Evolutionary conservation across 805 yeast genomes (phyloP).

Genomic region (Blastobotrys attinorum): DNA sequence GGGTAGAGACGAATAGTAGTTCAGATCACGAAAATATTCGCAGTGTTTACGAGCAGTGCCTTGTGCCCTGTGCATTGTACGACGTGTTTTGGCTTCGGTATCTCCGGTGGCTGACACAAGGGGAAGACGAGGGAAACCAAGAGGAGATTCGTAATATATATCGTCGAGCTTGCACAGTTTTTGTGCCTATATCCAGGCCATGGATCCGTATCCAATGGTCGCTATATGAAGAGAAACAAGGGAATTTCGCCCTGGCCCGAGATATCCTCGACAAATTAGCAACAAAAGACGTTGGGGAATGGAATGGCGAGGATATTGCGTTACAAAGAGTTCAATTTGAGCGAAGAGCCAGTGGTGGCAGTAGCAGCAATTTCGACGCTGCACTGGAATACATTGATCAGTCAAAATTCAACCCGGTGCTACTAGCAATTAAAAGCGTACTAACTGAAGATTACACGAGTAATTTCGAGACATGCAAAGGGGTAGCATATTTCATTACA

Average conservation of each 20-base stretch:
- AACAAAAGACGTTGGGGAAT: no score
- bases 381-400: neutral
- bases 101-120: conserved; percentile 41
- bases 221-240: conserved; percentile 26
- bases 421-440: neutral
- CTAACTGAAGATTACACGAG: neutral
- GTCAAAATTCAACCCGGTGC: neutral
- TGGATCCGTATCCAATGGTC: conserved; percentile 27
- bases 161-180: conserved; percentile 39
- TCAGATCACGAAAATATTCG: conserved; percentile 16
- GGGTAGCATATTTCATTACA: neutral
- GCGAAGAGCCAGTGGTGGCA: conserved; percentile 7
- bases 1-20: conserved; percentile 33
- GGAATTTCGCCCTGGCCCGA: conserved; percentile 22
- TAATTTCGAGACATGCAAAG: neutral
- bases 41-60: conserved; percentile 60
- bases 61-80: conserved; percentile 46
- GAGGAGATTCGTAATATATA: conserved; percentile 38
- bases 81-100: conserved; percentile 67
- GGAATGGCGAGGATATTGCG: conserved; percentile 1
- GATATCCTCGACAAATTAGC: conserved; percentile 20
- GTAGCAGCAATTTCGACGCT: no score
- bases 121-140: conserved; percentile 11
- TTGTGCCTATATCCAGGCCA: conserved; percentile 26
- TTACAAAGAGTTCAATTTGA: conserved; percentile 23